Evolutionary conservation across 805 yeast genomes (phyloP).

Genomic region (Pichia heedii): DNA sequence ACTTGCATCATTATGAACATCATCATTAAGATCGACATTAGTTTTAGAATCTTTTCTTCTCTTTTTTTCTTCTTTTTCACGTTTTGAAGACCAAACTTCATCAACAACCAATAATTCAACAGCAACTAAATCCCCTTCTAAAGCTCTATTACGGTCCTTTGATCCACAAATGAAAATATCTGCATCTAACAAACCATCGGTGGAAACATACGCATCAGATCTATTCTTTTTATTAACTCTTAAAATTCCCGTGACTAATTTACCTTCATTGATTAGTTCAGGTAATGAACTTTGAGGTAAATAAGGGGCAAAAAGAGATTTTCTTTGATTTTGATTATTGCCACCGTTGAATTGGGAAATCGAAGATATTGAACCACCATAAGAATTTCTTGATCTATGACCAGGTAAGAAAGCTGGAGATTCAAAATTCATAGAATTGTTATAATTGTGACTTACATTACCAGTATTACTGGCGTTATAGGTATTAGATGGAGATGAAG

Average conservation of each 20-base stretch:
- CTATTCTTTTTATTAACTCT: conserved; percentile 94
- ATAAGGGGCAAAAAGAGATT: conserved; percentile 91
- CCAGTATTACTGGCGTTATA: too few relatives aligned
- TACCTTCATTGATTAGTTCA: conserved; percentile 79
- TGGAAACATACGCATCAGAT: conserved; percentile 96
- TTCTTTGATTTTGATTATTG: conserved; percentile 37
- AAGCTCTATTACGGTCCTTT: conserved; percentile 93
- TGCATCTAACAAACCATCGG: conserved; percentile 92
- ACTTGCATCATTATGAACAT: conserved; percentile 74
- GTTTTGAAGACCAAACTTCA: conserved; percentile 95
- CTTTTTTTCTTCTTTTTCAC: conserved; percentile 95
- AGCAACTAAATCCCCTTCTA: conserved; percentile 95
- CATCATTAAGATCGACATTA: conserved; percentile 42
- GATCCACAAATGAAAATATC: conserved; percentile 98
- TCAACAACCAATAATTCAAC: conserved; percentile 90
- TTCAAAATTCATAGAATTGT: conserved; percentile 12
- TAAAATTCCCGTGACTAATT: conserved; percentile 83
- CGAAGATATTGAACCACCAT: conserved; percentile 54
- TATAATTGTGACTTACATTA: background rate
- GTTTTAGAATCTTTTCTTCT: conserved; percentile 44
- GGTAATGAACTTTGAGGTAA: conserved; percentile 91
- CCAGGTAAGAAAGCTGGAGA: conserved; percentile 55
- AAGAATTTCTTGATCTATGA: conserved; percentile 57
- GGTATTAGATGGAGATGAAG: conserved; percentile 15
- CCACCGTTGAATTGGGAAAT: conserved; percentile 25